A percentile compares a stretch with the other conserved stretches of the same genome.
These are phyloP conservation scores for Zanthoxylum bungeanum DNA, from an alignment of 345 rosid species.

Conservation along the genomic window DNA sequence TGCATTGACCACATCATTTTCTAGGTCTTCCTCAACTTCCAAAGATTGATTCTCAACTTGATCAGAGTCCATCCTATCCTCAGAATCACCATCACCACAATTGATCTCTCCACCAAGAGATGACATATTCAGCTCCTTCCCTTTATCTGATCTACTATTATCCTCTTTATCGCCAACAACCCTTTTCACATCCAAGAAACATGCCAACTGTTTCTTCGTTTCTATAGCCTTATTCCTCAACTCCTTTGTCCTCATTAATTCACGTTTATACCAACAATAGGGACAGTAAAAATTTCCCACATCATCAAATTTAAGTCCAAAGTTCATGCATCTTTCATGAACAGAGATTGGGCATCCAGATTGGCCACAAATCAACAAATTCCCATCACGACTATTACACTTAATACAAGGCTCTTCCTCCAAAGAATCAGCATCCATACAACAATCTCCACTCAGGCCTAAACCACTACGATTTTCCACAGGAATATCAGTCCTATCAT, in stretches of 20 bases:
- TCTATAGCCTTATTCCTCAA: slow-evolving; percentile 43
- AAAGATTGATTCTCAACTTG: not conserved
- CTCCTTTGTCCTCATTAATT: no score
- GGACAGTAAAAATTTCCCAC: no score
- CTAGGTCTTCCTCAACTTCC: not conserved
- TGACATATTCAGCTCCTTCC: no score
- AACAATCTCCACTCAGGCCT: slow-evolving; percentile 3
- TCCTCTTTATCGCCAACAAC: slow-evolving; percentile 7
- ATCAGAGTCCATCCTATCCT: not conserved
- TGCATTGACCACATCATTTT: not conserved
- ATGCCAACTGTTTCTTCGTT: slow-evolving; percentile 23
- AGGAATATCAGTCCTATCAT: not conserved
- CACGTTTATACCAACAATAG: no score
- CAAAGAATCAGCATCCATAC: slow-evolving; percentile 4
- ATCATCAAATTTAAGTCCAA: slow-evolving; percentile 36
- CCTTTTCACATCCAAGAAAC: slow-evolving; percentile 21
- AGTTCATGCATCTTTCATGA: slow-evolving; percentile 39
- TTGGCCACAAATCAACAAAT: slow-evolving; percentile 38
- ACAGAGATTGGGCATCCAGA: slow-evolving; percentile 39
- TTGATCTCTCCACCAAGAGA: no score
- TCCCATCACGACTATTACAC: no score
- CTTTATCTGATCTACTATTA: no score
- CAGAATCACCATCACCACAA: no score
- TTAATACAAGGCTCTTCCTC: slow-evolving; percentile 28
- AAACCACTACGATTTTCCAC: not conserved